Evolutionary conservation across 306 rosid genomes (phyloP), one percentile per base, ranked within the genome.

Genomic region (Trifolium fragiferum): DNA sequence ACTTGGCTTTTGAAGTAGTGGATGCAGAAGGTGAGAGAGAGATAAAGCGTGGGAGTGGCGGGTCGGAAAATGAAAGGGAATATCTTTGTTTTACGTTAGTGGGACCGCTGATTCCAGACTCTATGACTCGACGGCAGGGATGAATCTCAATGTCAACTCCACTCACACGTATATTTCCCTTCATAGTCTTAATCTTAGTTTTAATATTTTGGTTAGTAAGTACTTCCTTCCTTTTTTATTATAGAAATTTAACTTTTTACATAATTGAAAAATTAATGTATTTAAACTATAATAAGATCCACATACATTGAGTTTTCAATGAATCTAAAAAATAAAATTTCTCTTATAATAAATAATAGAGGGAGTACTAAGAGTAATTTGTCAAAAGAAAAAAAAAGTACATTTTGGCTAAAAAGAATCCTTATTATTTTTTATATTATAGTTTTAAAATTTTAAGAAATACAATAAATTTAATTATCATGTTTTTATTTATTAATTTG

Each of bases 51-150:
- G 64, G 38, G 2, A 70, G 50, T 25, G 84, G 71, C 58, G 72
- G 71, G 82, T 68, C 58, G 44, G 71, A 74, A 77, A 82, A 68
- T 9, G 77, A 82, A 73, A 72, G 73, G 80, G 86, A 62, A 75
- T 78, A 67, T 75, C 68, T 75, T 49, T 66, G 20, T 69, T 66
- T 71, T 43, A 73, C 63, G 73, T 37, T 5, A 3, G 69, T 70
- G 85, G 85, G 85, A 51, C 81, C 88, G 69, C 3, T 76, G 15
- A 4, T 71, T 84, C 60, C 64, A 63, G 74, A 73, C 38, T 35
- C 63, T 47, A 30, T 62, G 43, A 73, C 71, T 75, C 70, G 27
- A 78, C 78, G 66, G 66, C 78, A 57, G 37, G 46, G 65, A 72
- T 76, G 16, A 43, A 67, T 76, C 11, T 44, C 30, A 47, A 66